These are phyloP conservation scores for Schoenoplectus triqueter DNA, from an alignment of 202 grass and related monocot species.

Conservation along the genomic window DNA sequence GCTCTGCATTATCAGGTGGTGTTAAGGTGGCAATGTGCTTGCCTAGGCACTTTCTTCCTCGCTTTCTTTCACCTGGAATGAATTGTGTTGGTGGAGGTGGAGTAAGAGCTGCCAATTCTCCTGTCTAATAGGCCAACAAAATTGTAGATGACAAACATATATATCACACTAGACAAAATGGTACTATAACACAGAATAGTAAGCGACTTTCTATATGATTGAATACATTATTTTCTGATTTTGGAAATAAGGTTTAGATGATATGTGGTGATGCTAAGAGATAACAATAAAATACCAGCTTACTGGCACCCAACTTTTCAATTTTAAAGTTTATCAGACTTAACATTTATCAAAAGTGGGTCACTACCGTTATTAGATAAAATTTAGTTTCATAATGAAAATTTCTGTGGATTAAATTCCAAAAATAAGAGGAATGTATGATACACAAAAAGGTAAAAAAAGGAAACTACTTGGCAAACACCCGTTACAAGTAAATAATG, in stretches of 20 bases:
- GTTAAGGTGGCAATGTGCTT: neutral
- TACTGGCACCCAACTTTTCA: neutral
- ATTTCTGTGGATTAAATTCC: neutral
- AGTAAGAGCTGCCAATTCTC: too few relatives aligned
- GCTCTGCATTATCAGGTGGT: constrained; percentile 31
- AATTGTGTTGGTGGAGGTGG: neutral
- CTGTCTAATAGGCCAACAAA: constrained; percentile 12
- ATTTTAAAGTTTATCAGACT: neutral
- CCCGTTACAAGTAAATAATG: neutral
- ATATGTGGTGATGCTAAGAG: neutral
- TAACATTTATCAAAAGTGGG: neutral
- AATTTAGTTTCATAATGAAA: neutral
- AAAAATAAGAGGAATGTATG: neutral
- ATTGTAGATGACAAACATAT: neutral
- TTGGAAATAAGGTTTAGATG: neutral
- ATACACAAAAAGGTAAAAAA: neutral
- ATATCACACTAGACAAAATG: neutral
- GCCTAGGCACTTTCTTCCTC: constrained; percentile 38
- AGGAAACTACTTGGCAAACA: neutral
- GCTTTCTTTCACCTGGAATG: constrained; percentile 37
- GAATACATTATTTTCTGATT: neutral
- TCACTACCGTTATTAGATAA: neutral
- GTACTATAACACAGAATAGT: neutral
- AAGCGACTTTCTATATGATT: neutral
- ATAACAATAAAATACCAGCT: neutral